Evolutionary conservation across 1,284 basidiomycete species (phyloP), one percentile per base, ranked within the genome.

Genomic region (Sanghuangporus baumii): DNA sequence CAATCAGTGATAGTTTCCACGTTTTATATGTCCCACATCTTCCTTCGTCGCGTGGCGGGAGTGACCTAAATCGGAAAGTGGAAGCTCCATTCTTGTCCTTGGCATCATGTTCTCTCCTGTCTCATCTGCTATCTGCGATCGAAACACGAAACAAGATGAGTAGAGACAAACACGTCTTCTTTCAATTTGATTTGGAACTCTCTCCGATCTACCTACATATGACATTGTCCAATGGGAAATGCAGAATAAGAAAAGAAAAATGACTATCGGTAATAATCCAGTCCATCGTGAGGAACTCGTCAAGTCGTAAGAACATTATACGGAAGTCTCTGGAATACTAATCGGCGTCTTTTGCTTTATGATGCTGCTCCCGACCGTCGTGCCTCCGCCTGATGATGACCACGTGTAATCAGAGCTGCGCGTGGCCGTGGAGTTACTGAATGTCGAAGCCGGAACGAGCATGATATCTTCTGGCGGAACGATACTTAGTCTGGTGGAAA

Each of bases 371-470:
- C 51, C 31, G 2, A 37, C n/a, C 26, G 11, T 9, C 26, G 52
- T 14, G 26, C 31, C n/a, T 37, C 52, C 52, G 14, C 2, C 52
- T 37, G 31, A 16, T 18, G 52, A 54, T 37, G 34, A 31, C 14
- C 31, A 12, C 9, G 52, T 23, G 37, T 54, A 54, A 34, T 54
- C 52, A 7, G 52, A 36, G 31, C 31, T 54, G 16, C 52, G 52
- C 5, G 34, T 36, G 18, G 52, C 31, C 14, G 58, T 52, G 16
- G 58, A 38, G 38, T 52, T 60, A 48, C 58, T 60, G 47, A 60
- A 60, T 2, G 58, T 60, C 31, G 58, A 60, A 20, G 6, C 37
- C 12, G 47, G 40, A 6, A 51, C 58, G 38, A 60, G 46, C 58
- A 60, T 60, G 48, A 60, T 51, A 26, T 52, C 37, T 11, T 51